Percentiles rank a stretch among this genome's conserved stretches.
These are phyloP conservation scores for Trichosporon faecale DNA, from an alignment of 1,284 basidiomycete species.

Conservation along the genomic window DNA sequence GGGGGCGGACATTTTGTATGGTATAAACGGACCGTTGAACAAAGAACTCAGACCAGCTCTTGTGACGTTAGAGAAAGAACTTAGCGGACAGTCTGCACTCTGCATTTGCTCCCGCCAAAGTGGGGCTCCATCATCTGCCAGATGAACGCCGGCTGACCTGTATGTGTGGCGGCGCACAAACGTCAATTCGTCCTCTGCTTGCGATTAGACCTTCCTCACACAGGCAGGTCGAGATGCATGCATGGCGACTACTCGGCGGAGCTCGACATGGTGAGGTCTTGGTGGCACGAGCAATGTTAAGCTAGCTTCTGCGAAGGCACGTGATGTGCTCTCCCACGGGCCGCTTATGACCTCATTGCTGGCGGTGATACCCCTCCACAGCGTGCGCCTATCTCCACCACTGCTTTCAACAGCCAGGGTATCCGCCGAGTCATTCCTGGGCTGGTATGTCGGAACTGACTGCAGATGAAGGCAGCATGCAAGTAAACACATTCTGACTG, in stretches of 20 bases:
- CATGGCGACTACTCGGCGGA: background rate
- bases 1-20: conserved; percentile 29
- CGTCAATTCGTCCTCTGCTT: background rate
- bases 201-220: no score
- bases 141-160: background rate
- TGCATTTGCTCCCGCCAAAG: conserved; percentile 13
- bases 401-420: background rate
- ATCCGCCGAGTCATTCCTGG: background rate
- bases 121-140: conserved; percentile 2
- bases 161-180: background rate
- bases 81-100: background rate
- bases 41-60: conserved; percentile 6
- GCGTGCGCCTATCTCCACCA: background rate
- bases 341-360: background rate
- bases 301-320: background rate
- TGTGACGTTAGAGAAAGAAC: conserved; percentile 2
- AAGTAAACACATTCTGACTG: no score
- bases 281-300: background rate
- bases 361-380: no score
- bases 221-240: background rate
- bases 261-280: background rate
- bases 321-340: background rate
- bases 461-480: no score
- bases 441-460: background rate
- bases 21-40: conserved; percentile 11